Percentiles rank a stretch among this genome's conserved stretches.
These are phyloP conservation scores for Fraxinus anomala DNA, from an alignment of 257 asterid species.

Conservation along the genomic window DNA sequence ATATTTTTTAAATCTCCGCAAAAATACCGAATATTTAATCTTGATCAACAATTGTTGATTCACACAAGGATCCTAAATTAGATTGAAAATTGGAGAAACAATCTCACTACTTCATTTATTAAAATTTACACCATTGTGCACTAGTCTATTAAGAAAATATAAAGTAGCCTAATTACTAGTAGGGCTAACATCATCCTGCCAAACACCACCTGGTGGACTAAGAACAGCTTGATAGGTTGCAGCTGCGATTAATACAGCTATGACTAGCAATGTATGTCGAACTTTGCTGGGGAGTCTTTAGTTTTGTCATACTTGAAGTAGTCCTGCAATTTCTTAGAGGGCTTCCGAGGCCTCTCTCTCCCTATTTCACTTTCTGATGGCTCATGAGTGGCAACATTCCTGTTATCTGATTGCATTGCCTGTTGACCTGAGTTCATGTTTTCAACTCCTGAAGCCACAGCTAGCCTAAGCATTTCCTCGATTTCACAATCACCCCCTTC, in stretches of 20 bases:
- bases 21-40: too few relatives aligned
- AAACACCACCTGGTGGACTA: conserved; percentile 65
- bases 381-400: conserved; percentile 14
- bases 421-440: conserved; percentile 7
- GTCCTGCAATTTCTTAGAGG: conserved; percentile 29
- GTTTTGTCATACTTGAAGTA: conserved; percentile 37
- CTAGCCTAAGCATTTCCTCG: conserved; percentile 41
- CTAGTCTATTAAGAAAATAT: too few relatives aligned
- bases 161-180: too few relatives aligned
- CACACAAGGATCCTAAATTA: too few relatives aligned
- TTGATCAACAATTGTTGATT: too few relatives aligned
- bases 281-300: conserved; percentile 43
- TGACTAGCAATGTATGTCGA: conserved; percentile 40
- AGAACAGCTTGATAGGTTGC: conserved; percentile 57
- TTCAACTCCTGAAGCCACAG: conserved; percentile 29
- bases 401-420: conserved; percentile 1
- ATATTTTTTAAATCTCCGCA: too few relatives aligned
- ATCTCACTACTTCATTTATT: too few relatives aligned
- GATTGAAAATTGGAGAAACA: too few relatives aligned
- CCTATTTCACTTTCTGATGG: conserved; percentile 2
- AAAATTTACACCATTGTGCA: too few relatives aligned
- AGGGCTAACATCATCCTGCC: conserved; percentile 44
- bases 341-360: background rate
- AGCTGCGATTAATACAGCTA: conserved; percentile 47
- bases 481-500: conserved; percentile 49